Evolutionary conservation across 805 yeast species (phyloP).

Genomic region (Yamadazyma philogaea): DNA sequence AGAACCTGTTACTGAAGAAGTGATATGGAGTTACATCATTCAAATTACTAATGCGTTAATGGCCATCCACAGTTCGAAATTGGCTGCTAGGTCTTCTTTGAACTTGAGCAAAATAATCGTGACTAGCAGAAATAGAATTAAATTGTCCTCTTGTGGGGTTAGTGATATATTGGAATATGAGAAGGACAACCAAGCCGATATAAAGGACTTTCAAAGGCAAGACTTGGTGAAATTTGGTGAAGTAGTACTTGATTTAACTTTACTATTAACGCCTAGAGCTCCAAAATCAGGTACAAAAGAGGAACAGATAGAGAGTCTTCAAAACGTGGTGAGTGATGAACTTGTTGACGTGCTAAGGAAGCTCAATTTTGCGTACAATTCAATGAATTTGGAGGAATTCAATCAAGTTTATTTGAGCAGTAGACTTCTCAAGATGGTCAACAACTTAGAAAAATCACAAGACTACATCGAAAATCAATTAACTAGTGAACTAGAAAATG

Average conservation of each 20-base stretch:
- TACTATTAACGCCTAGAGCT: slow-evolving; percentile 29
- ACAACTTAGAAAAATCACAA: slow-evolving; percentile 48
- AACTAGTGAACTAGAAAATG: slow-evolving; percentile 79
- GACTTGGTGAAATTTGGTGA: slow-evolving; percentile 63
- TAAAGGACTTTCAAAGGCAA: slow-evolving; percentile 39
- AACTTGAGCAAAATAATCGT: slow-evolving; percentile 69
- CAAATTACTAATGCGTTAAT: slow-evolving; percentile 71
- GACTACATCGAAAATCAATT: slow-evolving; percentile 64
- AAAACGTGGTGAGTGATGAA: slow-evolving; percentile 35
- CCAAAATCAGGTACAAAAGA: slow-evolving; percentile 18
- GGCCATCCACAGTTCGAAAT: slow-evolving; percentile 60
- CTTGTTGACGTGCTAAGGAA: slow-evolving; percentile 45
- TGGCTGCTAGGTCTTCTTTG: slow-evolving; percentile 59
- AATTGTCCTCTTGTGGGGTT: slow-evolving; percentile 69
- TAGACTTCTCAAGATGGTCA: slow-evolving; percentile 35
- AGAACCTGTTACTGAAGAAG: slow-evolving; percentile 57
- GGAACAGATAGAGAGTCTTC: slow-evolving; percentile 14
- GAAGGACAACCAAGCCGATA: slow-evolving; percentile 9
- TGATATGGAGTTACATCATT: slow-evolving; percentile 71
- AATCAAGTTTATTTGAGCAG: slow-evolving; percentile 21
- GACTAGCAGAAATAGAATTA: slow-evolving; percentile 67
- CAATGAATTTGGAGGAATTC: slow-evolving; percentile 24
- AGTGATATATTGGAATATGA: slow-evolving; percentile 58
- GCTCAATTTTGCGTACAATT: slow-evolving; percentile 19
- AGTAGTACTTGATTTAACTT: slow-evolving; percentile 54